Evolutionary conservation across 768 basidiomycete species (phyloP).

Genomic region (Daedalea quercina): DNA sequence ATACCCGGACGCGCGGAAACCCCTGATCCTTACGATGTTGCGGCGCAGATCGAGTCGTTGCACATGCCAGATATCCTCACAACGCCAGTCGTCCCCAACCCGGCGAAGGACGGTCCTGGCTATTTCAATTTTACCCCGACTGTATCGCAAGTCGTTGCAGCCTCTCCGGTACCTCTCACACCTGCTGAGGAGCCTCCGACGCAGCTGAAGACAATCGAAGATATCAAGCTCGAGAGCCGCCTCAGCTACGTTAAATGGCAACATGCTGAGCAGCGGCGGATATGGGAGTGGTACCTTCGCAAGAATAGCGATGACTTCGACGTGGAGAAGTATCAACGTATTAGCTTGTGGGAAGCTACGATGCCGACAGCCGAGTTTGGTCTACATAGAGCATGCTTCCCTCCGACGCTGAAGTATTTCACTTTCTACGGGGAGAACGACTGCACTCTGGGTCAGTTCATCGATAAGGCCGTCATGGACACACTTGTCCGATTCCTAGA

Average conservation of each 20-base stretch:
- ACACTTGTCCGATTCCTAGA: conserved; percentile 64
- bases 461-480: conserved; percentile 72
- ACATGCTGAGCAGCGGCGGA: conserved; percentile 79
- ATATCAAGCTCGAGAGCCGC: conserved; percentile 71
- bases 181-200: conserved; percentile 32
- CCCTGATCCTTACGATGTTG: conserved; percentile 37
- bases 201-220: conserved; percentile 51
- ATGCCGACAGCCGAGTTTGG: conserved; percentile 69
- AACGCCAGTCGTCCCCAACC: conserved; percentile 32
- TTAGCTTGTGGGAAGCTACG: conserved; percentile 73
- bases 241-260: conserved; percentile 67
- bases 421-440: conserved; percentile 93
- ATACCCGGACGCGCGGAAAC: conserved; percentile 10
- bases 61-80: conserved; percentile 28
- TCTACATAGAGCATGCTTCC: conserved; percentile 67
- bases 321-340: conserved; percentile 89
- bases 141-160: conserved; percentile 23
- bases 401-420: conserved; percentile 65
- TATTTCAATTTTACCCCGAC: conserved; percentile 37
- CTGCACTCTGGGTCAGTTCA: conserved; percentile 87
- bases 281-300: conserved; percentile 94
- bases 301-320: conserved; percentile 83
- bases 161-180: conserved; percentile 27
- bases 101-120: conserved; percentile 24
- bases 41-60: conserved; percentile 59